Conservation (phyloP, 1,284 basidiomycete species). For the Lentinus polychrous region DNA sequence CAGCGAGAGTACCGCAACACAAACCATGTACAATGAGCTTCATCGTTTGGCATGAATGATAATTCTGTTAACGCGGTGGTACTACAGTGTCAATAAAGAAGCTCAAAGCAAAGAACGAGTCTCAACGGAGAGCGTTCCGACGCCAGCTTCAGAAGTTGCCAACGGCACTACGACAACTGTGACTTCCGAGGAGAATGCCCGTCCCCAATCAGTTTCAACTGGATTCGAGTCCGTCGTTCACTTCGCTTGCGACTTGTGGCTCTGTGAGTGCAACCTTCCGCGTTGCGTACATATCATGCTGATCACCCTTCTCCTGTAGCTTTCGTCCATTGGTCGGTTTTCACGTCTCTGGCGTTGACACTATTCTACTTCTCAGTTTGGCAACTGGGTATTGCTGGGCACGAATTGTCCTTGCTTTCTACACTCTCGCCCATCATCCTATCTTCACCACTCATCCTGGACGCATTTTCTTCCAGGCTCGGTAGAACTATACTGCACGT, state of each 20-base stretch:
- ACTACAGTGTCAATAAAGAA: conserved; percentile 8
- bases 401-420: conserved; percentile 64
- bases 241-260: conserved; percentile 25
- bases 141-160: background rate
- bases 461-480: conserved; percentile 37
- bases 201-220: background rate
- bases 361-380: conserved; percentile 93
- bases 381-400: conserved; percentile 77
- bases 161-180: background rate
- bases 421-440: conserved; percentile 66
- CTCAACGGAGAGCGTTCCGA: background rate
- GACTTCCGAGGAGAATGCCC: background rate
- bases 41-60: conserved; percentile 16
- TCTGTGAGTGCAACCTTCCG: conserved; percentile 21
- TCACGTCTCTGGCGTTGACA: conserved; percentile 77
- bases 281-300: background rate
- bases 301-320: conserved; percentile 40
- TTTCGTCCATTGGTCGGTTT: conserved; percentile 83
- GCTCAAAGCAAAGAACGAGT: background rate
- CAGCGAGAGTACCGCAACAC: conserved; percentile 6
- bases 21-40: conserved; percentile 33
- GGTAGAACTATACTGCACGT: conserved; percentile 44
- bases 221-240: conserved; percentile 5
- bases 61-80: background rate
- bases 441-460: conserved; percentile 31